Evolutionary conservation across 331 rosid genomes (phyloP), one percentile per base, ranked within the genome.

Genomic region (Quercus lobata): DNA sequence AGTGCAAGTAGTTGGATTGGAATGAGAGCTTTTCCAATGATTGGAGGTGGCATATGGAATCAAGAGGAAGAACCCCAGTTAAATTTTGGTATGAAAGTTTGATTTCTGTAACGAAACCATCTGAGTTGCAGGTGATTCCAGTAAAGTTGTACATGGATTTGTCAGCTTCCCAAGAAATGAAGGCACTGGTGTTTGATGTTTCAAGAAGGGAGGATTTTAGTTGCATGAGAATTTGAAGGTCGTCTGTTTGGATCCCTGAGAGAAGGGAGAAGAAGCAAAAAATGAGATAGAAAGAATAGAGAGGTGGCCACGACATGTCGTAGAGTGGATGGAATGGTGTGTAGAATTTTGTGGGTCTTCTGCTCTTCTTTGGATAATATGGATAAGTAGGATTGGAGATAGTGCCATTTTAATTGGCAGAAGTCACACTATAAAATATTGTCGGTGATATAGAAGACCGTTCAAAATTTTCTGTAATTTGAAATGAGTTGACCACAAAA

Each of bases 21-120:
- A 96, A 25, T 0, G 85, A 83, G 4, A 96, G 94, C 71, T 80
- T 96, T 8, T 87, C 76, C 7, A 96, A 85, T 0, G 92, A 84
- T 2, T 56, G 27, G 22, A 96, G 92, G 56, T 75, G 78, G 86
- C 46, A 8, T 8, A 41, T 41, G 46, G 46, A 41, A 0, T 41
- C 46, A 41, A 41, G 46, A 8, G 46, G 94, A 63, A 91, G 84
- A 53, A 52, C 29, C 35, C 99, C 99, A 2, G 94, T 79, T 0
- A 95, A 84, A 0, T 21, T 77, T 44, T 53, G 75, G 9, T 76
- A 0, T 22, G 97, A 84, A 9, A 95, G 96, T 44, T 91, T 80
- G 72, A 93, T 91, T 79, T 77, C 94, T 3, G 68, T 53, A 15
- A 95, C 93, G 5, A 74, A 84, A 5, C 69, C 62, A 0, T 35